These are phyloP conservation scores for Penicillium sp. DNA, from an alignment of 2,329 filamentous ascomycete genomes.

Conservation along the genomic window DNA sequence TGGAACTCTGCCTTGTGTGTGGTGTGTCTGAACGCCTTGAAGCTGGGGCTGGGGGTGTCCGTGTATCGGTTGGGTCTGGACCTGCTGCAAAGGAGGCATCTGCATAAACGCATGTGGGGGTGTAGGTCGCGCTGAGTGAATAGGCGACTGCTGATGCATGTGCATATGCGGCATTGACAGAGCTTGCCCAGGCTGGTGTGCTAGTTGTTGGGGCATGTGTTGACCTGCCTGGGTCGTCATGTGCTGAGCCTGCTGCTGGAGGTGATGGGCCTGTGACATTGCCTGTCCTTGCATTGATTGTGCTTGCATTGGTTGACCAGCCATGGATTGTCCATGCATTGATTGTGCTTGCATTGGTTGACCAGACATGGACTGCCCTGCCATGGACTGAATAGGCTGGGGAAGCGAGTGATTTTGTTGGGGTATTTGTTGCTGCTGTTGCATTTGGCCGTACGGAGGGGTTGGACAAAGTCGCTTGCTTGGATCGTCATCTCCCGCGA, in stretches of 20 bases:
- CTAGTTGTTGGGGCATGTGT: conserved; percentile 13
- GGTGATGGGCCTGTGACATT: conserved; percentile 8
- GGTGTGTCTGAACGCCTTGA: conserved; percentile 10
- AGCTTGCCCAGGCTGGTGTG: conserved; percentile 10
- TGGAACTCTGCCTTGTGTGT: conserved; percentile 18
- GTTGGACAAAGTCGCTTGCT: conserved; percentile 20
- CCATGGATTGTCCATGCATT: neutral
- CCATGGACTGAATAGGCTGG: conserved; percentile 8
- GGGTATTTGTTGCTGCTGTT: conserved; percentile 10
- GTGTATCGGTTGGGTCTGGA: conserved; percentile 18
- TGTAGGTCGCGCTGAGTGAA: conserved; percentile 14
- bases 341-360: conserved; percentile 1
- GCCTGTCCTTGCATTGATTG: neutral
- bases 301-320: conserved; percentile 2
- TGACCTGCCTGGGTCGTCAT: conserved; percentile 10
- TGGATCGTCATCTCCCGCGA: conserved; percentile 14
- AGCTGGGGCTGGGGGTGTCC: conserved; percentile 10
- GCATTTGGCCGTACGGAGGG: conserved; percentile 17
- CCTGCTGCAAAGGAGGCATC: conserved; percentile 24
- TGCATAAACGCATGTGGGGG: conserved; percentile 24
- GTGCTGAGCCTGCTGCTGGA: conserved; percentile 11
- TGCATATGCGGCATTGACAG: conserved; percentile 25
- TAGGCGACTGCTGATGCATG: conserved; percentile 23
- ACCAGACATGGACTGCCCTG: neutral
- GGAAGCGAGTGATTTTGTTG: conserved; percentile 16